Conservation (phyloP, 2,329 filamentous ascomycete genomes). For the Laburnicola sp. region DNA sequence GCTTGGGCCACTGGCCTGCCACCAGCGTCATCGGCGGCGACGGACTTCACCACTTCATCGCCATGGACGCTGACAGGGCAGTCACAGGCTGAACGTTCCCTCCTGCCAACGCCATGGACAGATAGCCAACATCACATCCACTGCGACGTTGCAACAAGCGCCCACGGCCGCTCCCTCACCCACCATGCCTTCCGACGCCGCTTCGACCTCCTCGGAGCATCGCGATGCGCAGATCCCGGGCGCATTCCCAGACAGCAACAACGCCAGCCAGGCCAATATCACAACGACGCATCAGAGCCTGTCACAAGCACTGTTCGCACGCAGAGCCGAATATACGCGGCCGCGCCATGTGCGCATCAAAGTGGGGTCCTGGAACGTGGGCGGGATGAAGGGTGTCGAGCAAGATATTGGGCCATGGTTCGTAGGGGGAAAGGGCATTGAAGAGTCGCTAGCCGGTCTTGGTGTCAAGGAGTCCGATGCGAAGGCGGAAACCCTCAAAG, state of each 20-base stretch:
- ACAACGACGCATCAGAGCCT: slow-evolving; percentile 52
- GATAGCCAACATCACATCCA: neutral
- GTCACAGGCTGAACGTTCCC: neutral
- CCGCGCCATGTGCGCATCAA: slow-evolving; percentile 79
- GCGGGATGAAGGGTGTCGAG: slow-evolving; percentile 79
- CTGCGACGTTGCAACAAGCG: neutral
- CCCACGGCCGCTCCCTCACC: slow-evolving; percentile 11
- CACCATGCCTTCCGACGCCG: slow-evolving; percentile 32
- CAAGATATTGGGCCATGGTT: slow-evolving; percentile 91
- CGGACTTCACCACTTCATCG: neutral
- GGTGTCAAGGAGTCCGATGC: slow-evolving; percentile 31
- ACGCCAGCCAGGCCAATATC: slow-evolving; percentile 21
- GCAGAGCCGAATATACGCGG: slow-evolving; percentile 77
- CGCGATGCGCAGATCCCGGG: slow-evolving; percentile 54
- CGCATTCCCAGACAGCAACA: slow-evolving; percentile 48
- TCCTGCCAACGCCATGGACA: slow-evolving; percentile 7
- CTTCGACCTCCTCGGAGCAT: slow-evolving; percentile 25
- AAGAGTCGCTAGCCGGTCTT: slow-evolving; percentile 63
- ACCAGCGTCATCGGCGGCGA: slow-evolving; percentile 8
- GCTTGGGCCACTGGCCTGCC: slow-evolving; percentile 8
- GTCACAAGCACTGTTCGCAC: slow-evolving; percentile 65
- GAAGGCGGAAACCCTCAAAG: slow-evolving; percentile 42
- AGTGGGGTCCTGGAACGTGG: slow-evolving; percentile 94
- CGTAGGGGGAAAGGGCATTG: slow-evolving; percentile 71
- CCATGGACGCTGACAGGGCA: neutral